Evolutionary conservation across 495 filamentous ascomycete species (phyloP), one percentile per base, ranked within the genome.

Genomic region (Barbatosphaeria neglecta): DNA sequence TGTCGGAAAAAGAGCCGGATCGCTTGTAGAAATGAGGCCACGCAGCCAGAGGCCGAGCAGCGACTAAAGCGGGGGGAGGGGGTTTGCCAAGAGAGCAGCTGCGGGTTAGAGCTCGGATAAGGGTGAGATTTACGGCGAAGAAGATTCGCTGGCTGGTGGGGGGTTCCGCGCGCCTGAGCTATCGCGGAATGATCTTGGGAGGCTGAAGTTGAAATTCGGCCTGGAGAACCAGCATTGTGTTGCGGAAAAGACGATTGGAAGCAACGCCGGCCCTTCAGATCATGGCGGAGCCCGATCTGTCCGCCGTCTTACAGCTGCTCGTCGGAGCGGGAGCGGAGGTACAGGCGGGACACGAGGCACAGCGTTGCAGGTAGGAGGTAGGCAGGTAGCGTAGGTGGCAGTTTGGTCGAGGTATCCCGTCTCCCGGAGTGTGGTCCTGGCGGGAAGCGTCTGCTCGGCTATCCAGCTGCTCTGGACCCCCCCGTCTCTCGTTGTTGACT

Each of bases 161-260:
- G 9, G 31, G 6, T 13, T 40, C 6, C 22, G 33, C 24, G 35
- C 35, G 37, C 45, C 10, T 37, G 16, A 33, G 47, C 50, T 52
- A 57, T 27, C 54, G 47, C 22, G 50, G 51, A 19, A 54, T 41
- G 41, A 44, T 58, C 24, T 45, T 49, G 22, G 54, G 50, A 39
- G 20, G 37, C 23, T 40, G 45, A 38, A 18, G 46, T 25, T 41
- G 50, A 43, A 41, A 52, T 24, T 46, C 47, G 42, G 44, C 44
- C 44, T 47, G 52, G 37, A 38, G 50, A 53, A 53, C 42, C 23
- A 41, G 59, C 59, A 59, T 58, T 49, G 52, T 53, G 43, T 44
- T 40, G 40, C 38, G 42, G 37, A 17, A 16, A 19, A 16, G 40
- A 27, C 15, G 37, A 37, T 13, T 11, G 37, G 47, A 28, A 16